Conservation (phyloP, 2,329 filamentous ascomycete genomes). For the Talaromyces islandicus region DNA sequence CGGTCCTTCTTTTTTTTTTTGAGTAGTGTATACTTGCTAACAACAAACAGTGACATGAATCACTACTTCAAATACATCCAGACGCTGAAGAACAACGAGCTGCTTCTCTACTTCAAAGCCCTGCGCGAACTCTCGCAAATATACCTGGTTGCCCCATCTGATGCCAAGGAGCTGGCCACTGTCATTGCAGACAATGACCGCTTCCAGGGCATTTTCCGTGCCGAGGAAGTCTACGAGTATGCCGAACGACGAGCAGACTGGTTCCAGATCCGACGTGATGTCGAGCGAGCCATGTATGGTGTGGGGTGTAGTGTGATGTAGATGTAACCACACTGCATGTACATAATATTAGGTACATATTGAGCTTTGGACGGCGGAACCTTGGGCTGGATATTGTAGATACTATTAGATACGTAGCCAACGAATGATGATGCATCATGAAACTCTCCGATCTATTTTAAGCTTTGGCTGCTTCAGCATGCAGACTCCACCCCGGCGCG, state of each 20-base stretch:
- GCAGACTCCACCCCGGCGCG: not conserved
- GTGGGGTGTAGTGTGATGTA: constrained; percentile 84
- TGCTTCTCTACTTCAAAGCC: constrained; percentile 85
- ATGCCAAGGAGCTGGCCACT: constrained; percentile 90
- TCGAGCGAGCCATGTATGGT: constrained; percentile 96
- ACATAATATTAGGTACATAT: not conserved
- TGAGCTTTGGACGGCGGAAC: constrained; percentile 5
- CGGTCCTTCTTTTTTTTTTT: not conserved
- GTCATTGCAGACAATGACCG: constrained; percentile 89
- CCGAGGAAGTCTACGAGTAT: constrained; percentile 97
- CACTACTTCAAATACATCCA: constrained; percentile 82
- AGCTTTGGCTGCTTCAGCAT: not conserved
- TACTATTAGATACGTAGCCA: not conserved
- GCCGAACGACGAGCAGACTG: constrained; percentile 90
- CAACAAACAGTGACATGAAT: constrained; percentile 75
- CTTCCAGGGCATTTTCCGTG: constrained; percentile 86
- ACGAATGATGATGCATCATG: not conserved
- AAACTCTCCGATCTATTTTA: not conserved
- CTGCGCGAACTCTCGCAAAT: constrained; percentile 91
- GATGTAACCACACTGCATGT: not conserved
- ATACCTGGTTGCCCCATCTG: constrained; percentile 78
- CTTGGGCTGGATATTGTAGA: not conserved
- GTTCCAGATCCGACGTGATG: constrained; percentile 80
- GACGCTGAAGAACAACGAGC: constrained; percentile 72
- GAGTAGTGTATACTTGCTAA: not conserved